phyloP scores from a whole-genome alignment of 805 yeast species.

The Starmerella roubikii region DNA sequence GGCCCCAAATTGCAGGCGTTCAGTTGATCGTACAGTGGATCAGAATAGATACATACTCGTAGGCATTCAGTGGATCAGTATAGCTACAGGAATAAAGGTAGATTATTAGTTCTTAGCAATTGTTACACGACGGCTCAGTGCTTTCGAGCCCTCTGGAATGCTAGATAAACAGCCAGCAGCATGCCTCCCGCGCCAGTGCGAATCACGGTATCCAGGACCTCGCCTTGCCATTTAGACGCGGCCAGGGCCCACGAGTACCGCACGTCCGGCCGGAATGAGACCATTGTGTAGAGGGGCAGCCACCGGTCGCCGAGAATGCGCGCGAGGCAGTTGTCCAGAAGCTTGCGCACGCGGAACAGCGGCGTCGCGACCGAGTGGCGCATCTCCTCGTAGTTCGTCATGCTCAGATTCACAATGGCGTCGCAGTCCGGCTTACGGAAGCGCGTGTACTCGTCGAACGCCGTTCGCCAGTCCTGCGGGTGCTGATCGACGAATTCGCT shows the following conservation, averaged over 20 bases:
- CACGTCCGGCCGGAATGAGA: constrained; percentile 74
- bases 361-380: constrained; percentile 58
- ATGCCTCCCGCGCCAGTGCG: too few species aligned
- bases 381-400: constrained; percentile 78
- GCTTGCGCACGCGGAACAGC: constrained; percentile 49
- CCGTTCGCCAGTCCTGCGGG: constrained; percentile 26
- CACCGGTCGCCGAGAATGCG: constrained; percentile 46
- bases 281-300: constrained; percentile 87
- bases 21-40: too few species aligned
- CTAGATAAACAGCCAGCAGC: too few species aligned
- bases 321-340: constrained; percentile 52
- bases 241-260: constrained; percentile 56
- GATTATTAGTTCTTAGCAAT: too few species aligned
- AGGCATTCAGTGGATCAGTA: too few species aligned
- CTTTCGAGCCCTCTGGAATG: too few species aligned
- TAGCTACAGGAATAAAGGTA: too few species aligned
- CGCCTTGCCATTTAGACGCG: constrained; percentile 41
- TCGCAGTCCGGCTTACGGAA: constrained; percentile 51
- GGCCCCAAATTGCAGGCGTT: too few species aligned
- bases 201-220: constrained; percentile 28
- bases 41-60: too few species aligned
- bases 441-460: constrained; percentile 43
- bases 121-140: too few species aligned
- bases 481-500: constrained; percentile 29
- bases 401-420: constrained; percentile 66